Evolutionary conservation across 2,329 filamentous ascomycete genomes (phyloP).

Genomic region (Microcyclospora tardicrescens): DNA sequence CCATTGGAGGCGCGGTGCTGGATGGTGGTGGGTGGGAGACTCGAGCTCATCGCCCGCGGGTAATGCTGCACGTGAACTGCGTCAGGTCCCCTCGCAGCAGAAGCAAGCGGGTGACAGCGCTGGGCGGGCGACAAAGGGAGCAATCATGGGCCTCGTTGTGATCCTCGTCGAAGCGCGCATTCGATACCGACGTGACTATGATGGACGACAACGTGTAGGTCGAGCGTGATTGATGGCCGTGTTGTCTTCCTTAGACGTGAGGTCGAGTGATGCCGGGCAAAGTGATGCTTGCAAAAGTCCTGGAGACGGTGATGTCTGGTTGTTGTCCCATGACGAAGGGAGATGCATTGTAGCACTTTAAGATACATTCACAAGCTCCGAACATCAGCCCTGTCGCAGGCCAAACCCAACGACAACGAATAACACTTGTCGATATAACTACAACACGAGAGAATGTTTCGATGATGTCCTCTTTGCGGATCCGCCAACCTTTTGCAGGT

Average conservation of each 20-base stretch:
- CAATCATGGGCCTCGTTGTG: background rate
- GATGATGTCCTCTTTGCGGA: constrained; percentile 51
- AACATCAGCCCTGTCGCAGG: too few relatives aligned
- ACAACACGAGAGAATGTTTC: background rate
- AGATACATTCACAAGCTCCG: background rate
- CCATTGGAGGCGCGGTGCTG: constrained; percentile 24
- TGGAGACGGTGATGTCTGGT: background rate
- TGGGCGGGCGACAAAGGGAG: background rate
- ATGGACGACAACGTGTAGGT: too few relatives aligned
- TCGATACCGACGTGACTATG: too few relatives aligned
- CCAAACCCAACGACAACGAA: too few relatives aligned
- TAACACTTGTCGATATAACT: too few relatives aligned
- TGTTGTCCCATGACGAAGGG: too few relatives aligned
- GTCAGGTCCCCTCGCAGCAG: constrained; percentile 3
- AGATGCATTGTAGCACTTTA: too few relatives aligned
- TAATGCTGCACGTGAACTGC: background rate
- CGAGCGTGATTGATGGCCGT: background rate
- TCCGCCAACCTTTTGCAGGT: constrained; percentile 84
- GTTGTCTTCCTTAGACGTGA: background rate
- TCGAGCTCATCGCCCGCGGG: constrained; percentile 18
- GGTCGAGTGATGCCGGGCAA: too few relatives aligned
- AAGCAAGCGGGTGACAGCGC: background rate
- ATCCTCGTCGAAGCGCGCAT: too few relatives aligned
- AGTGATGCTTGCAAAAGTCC: too few relatives aligned
- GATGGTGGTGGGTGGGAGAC: constrained; percentile 28